Evolutionary conservation across 192 early-diverging fungal species (phyloP).

Genomic region (Chytriomyces confervae): DNA sequence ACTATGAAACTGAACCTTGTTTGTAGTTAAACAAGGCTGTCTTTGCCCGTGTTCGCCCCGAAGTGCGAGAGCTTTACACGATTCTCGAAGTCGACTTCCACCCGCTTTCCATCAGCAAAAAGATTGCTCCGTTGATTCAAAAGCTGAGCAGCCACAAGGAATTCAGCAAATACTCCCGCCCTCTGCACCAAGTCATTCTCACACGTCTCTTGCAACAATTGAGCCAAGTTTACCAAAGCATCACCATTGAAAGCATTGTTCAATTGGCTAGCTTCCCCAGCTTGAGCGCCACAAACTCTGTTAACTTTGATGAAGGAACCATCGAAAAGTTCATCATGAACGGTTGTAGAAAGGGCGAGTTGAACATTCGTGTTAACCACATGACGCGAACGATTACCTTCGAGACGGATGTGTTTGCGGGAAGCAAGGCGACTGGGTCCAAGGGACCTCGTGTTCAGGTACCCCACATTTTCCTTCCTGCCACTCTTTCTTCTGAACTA

Average conservation of each 20-base stretch:
- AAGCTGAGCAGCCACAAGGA: constrained; percentile 72
- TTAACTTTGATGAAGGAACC: constrained; percentile 76
- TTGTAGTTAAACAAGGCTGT: constrained; percentile 77
- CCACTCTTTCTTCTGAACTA: neutral
- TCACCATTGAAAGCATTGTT: constrained; percentile 94
- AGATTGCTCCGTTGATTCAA: constrained; percentile 82
- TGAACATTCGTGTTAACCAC: constrained; percentile 95
- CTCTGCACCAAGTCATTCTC: constrained; percentile 93
- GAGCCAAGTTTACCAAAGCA: constrained; percentile 96
- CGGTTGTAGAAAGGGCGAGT: constrained; percentile 94
- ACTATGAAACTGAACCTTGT: neutral
- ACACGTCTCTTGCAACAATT: constrained; percentile 95
- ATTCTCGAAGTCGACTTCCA: constrained; percentile 99
- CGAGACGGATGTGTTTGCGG: constrained; percentile 84
- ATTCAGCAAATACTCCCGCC: constrained; percentile 86
- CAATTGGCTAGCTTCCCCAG: constrained; percentile 86
- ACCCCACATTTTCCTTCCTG: neutral
- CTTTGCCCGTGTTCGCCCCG: constrained; percentile 82
- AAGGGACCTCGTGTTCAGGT: constrained; percentile 74
- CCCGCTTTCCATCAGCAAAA: constrained; percentile 97
- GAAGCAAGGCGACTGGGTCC: constrained; percentile 71
- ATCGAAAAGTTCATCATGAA: constrained; percentile 99
- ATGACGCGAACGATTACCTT: constrained; percentile 87
- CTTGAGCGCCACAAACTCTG: neutral
- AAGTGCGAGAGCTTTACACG: constrained; percentile 91